phyloP scores from a whole-genome alignment of 2,329 filamentous ascomycete species.

The Fusarium nematophilum region DNA sequence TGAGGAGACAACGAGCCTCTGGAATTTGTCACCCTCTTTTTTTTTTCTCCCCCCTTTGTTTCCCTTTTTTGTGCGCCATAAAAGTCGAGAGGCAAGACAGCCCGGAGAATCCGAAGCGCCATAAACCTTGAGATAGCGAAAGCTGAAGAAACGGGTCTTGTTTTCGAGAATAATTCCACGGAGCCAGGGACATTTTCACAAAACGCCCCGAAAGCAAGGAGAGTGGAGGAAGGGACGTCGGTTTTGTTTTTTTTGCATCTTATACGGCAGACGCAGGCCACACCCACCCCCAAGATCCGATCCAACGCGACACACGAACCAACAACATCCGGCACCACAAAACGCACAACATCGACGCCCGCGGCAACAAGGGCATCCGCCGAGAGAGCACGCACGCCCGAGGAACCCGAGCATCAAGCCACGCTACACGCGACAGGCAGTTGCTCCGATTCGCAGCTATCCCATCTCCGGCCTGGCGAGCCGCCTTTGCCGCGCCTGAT shows the following conservation, averaged over 20 bases:
- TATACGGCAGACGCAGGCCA: neutral
- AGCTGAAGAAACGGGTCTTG: neutral
- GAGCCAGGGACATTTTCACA: too few relatives aligned
- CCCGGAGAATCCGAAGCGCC: constrained; percentile 13
- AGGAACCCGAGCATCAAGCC: constrained; percentile 7
- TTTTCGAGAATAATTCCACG: neutral
- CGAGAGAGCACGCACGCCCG: neutral
- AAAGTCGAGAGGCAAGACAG: neutral
- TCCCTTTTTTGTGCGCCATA: constrained; percentile 13
- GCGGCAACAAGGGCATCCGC: neutral
- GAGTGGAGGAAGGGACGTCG: neutral
- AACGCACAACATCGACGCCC: neutral
- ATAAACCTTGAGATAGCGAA: neutral
- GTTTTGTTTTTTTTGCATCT: constrained; percentile 1
- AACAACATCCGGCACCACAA: neutral
- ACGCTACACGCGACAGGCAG: constrained; percentile 13
- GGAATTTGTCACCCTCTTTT: constrained; percentile 12
- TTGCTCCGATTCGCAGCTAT: constrained; percentile 1
- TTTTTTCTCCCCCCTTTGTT: constrained; percentile 28
- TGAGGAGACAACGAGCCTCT: neutral
- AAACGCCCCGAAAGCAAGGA: neutral
- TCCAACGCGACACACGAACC: neutral
- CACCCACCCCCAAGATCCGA: neutral
- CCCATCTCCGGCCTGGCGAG: constrained; percentile 17
- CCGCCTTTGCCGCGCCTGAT: constrained; percentile 32